Base-by-base conservation (phyloP, 352 stramenopile species). In the Pythium diclinum region DNA sequence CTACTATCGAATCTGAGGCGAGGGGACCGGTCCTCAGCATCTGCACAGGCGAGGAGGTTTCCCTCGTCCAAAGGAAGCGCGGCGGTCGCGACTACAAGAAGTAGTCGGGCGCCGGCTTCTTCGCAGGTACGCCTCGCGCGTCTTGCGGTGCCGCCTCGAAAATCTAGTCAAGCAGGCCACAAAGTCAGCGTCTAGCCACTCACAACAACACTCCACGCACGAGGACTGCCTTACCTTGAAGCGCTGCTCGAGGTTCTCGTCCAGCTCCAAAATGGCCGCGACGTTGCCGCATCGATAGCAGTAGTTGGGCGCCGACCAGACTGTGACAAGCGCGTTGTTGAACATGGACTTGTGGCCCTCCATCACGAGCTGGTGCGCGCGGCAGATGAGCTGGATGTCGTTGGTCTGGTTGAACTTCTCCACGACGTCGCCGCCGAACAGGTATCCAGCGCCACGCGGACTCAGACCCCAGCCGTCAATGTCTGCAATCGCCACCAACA, bases 231-330 rank as follows among this genome's bases (percentile, higher is more conserved):
- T 34, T 56, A 95, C 83, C 79, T 93, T 94, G 73, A 94, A 94
- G 49, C 83, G 83, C 69, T 93, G 85, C 71, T 94, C 83, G 52
- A 97, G 66, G 69, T 98, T 97, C 76, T 99, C 97, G 78, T 99
- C 97, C 42, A 99, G 75, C 72, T 99, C 95, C 63, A 99, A 78
- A 75, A 99, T 99, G 28, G 96, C 95, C 9, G 97, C 97, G 8
- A 99, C 96, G 73, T 99, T 99, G 28, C 97, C 97, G 69, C 97
- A 99, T 62, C 97, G 85, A 79, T 99, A 99, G 72, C 97, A 99
- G 76, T 99, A 99, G 77, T 99, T 99, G 21, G 97, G 97, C n/a
- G 97, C 97, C 54, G 90, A 98, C 95, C 96, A 99, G 33, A 99
- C 96, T 14, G 97, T 99, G 30, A 99, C 97, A 53, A 99, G 83